phyloP scores from a whole-genome alignment of 176 grass and related monocot genomes.

The Poa pratensis region DNA sequence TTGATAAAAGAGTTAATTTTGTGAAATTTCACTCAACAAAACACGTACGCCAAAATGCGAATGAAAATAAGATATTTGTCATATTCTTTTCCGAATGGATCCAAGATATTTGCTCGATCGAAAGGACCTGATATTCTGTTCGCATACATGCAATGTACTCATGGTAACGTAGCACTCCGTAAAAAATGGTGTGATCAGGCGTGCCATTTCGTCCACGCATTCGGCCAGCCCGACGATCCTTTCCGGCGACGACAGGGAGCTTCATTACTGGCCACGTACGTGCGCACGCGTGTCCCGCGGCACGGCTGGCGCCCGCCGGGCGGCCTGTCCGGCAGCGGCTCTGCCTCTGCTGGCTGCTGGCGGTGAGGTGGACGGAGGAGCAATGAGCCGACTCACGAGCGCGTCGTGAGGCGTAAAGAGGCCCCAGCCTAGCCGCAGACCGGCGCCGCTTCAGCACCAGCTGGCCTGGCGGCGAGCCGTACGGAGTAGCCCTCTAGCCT shows the following conservation, averaged over 20 bases:
- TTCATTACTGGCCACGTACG: neutral
- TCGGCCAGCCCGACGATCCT: no score
- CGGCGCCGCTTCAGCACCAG: conserved; percentile 40
- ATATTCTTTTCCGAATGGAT: neutral
- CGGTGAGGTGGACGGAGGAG: neutral
- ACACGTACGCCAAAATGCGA: neutral
- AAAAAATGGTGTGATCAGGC: neutral
- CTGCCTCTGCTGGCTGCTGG: no score
- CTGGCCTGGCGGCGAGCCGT: conserved; percentile 27
- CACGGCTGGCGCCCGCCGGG: no score
- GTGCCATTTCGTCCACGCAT: neutral
- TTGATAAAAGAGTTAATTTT: no score
- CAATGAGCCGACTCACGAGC: conserved; percentile 26
- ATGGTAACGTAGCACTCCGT: neutral
- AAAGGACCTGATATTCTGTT: neutral
- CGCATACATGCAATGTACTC: neutral
- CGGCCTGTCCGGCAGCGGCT: no score
- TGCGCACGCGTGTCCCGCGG: conserved; percentile 8
- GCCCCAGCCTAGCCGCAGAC: neutral
- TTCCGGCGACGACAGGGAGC: neutral
- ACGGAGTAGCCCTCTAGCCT: conserved; percentile 9
- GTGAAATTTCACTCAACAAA: no score
- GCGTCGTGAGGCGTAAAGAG: conserved; percentile 24
- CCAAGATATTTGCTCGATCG: neutral
- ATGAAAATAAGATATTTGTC: neutral